phyloP scores from a whole-genome alignment of 2,329 filamentous ascomycete genomes.

The Amylocarpus encephaloides region DNA sequence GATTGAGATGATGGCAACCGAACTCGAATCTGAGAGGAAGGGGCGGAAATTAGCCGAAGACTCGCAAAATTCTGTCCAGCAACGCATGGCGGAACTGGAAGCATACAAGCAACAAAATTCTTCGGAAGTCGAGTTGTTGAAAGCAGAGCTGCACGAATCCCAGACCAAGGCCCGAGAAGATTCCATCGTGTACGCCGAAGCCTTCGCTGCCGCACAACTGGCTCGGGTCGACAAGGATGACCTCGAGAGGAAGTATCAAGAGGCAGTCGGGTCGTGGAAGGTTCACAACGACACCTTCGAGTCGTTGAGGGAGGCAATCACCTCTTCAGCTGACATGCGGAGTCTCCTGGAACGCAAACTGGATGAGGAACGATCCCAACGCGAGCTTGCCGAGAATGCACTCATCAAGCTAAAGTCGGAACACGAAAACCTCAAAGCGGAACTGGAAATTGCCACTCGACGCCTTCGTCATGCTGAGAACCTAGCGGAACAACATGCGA shows the following conservation, averaged over 20 bases:
- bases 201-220: slow-evolving; percentile 65
- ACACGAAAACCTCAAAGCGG: slow-evolving; percentile 71
- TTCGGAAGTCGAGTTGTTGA: slow-evolving; percentile 76
- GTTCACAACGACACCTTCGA: slow-evolving; percentile 67
- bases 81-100: slow-evolving; percentile 78
- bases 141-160: slow-evolving; percentile 74
- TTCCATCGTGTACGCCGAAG: slow-evolving; percentile 69
- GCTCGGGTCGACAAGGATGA: slow-evolving; percentile 84
- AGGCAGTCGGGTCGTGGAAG: slow-evolving; percentile 58
- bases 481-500: slow-evolving; percentile 76
- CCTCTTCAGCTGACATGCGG: slow-evolving; percentile 72
- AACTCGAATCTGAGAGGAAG: slow-evolving; percentile 74
- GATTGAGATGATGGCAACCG: slow-evolving; percentile 60
- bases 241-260: slow-evolving; percentile 60
- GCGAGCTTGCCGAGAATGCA: slow-evolving; percentile 71
- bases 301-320: slow-evolving; percentile 70
- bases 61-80: slow-evolving; percentile 73
- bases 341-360: slow-evolving; percentile 72
- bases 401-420: slow-evolving; percentile 71
- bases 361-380: slow-evolving; percentile 70
- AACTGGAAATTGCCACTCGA: slow-evolving; percentile 68
- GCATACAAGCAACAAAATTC: slow-evolving; percentile 75
- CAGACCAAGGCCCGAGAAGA: slow-evolving; percentile 78
- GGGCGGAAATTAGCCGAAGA: slow-evolving; percentile 84
- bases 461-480: slow-evolving; percentile 82